A percentile compares a stretch with the other conserved stretches of the same genome.
These are phyloP conservation scores for Styphnolobium japonicum DNA, from an alignment of 306 rosid genomes.

Conservation along the genomic window DNA sequence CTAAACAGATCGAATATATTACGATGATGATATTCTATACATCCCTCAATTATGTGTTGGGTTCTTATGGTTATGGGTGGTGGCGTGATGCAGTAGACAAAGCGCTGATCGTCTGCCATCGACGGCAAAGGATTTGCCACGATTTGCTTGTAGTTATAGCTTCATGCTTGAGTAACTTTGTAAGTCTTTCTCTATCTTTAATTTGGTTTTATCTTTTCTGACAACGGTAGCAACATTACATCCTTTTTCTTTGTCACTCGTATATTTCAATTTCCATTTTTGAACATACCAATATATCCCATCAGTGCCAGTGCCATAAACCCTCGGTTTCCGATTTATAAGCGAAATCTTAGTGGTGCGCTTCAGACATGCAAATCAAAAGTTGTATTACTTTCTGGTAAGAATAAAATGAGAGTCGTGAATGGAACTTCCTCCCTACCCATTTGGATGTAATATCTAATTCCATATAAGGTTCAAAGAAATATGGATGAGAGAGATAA, in stretches of 20 bases:
- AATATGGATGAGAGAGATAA: not conserved
- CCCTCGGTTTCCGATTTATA: not conserved
- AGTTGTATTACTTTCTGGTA: not conserved
- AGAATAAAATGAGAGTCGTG: not conserved
- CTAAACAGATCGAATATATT: not conserved
- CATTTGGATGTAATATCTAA: not conserved
- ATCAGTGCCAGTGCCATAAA: not conserved
- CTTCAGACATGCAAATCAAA: not conserved
- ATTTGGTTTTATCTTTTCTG: not conserved
- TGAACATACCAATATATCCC: constrained; percentile 17
- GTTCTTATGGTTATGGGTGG: no score
- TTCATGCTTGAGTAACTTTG: not conserved
- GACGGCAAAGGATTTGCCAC: not conserved
- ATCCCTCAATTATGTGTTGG: not conserved
- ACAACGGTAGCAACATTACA: not conserved
- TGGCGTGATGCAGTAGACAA: no score
- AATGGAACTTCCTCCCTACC: not conserved
- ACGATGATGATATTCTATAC: not conserved
- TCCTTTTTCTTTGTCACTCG: not conserved
- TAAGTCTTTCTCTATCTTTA: not conserved
- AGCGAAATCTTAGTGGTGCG: not conserved
- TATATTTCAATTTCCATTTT: constrained; percentile 1
- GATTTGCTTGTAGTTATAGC: not conserved
- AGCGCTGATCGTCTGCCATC: not conserved
- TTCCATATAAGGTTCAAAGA: no score